These are phyloP conservation scores for Colletotrichum simmondsii DNA, from an alignment of 2,329 filamentous ascomycete species.

Conservation along the genomic window DNA sequence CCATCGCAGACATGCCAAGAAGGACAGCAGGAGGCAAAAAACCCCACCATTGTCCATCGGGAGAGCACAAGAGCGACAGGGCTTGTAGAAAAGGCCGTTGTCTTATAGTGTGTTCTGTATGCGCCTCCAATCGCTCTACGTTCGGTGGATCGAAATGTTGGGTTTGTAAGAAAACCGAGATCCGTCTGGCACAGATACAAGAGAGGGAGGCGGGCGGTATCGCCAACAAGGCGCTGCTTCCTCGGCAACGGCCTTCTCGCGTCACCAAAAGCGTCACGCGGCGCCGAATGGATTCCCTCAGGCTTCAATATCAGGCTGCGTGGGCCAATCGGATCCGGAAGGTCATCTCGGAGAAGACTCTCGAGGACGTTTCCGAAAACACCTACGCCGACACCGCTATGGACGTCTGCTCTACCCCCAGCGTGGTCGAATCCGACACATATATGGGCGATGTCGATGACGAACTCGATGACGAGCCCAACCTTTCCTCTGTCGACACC, in stretches of 20 bases:
- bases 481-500: no score
- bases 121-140: not conserved
- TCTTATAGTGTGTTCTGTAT: not conserved
- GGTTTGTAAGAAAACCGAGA: not conserved
- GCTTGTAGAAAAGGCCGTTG: not conserved
- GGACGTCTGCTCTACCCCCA: not conserved
- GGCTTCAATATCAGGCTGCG: not conserved
- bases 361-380: not conserved
- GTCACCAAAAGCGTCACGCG: not conserved
- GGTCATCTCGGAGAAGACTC: not conserved
- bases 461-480: no score
- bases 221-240: not conserved
- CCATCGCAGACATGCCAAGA: not conserved
- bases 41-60: constrained; percentile 11
- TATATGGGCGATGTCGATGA: no score
- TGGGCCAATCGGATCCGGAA: not conserved
- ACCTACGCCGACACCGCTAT: not conserved
- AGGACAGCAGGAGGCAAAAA: constrained; percentile 2
- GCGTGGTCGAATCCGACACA: not conserved
- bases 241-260: no score
- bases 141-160: not conserved
- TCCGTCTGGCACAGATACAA: not conserved
- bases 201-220: not conserved
- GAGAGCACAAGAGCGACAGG: not conserved
- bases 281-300: not conserved